These are phyloP conservation scores for Geranium incanum DNA, from an alignment of 441 rosid species.

Conservation along the genomic window DNA sequence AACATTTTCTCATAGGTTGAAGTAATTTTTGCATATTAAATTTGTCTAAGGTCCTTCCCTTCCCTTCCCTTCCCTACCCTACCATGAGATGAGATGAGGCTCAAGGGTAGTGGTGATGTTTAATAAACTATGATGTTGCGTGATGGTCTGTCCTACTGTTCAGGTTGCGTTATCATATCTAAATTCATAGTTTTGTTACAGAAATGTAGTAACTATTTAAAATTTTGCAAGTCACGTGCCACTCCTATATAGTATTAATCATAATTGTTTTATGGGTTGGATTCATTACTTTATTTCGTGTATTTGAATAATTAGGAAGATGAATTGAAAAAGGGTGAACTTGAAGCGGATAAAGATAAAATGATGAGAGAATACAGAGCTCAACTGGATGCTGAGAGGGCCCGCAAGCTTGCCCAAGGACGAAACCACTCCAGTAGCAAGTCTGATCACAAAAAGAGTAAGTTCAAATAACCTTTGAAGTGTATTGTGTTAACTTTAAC, in stretches of 20 bases:
- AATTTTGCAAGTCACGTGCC: too few relatives aligned
- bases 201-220: too few relatives aligned
- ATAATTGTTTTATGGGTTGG: neutral
- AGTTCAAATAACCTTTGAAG: constrained; percentile 16
- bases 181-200: neutral
- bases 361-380: constrained; percentile 99
- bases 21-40: neutral
- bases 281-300: constrained; percentile 1
- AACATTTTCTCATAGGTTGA: neutral
- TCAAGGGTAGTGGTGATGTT: too few relatives aligned
- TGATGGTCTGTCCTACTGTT: neutral
- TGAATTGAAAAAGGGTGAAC: constrained; percentile 71
- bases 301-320: constrained; percentile 62
- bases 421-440: constrained; percentile 66
- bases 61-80: neutral
- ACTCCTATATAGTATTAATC: too few relatives aligned
- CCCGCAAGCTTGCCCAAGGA: constrained; percentile 82
- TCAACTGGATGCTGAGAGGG: constrained; percentile 95
- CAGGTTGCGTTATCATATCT: neutral
- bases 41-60: neutral
- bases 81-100: neutral
- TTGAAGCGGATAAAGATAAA: constrained; percentile 85
- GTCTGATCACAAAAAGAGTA: constrained; percentile 50
- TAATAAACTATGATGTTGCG: neutral
- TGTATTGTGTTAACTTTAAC: constrained; percentile 7